Evolutionary conservation across 2,329 filamentous ascomycete species (phyloP), one percentile per base, ranked within the genome.

Genomic region (Erysiphe pulchra): DNA sequence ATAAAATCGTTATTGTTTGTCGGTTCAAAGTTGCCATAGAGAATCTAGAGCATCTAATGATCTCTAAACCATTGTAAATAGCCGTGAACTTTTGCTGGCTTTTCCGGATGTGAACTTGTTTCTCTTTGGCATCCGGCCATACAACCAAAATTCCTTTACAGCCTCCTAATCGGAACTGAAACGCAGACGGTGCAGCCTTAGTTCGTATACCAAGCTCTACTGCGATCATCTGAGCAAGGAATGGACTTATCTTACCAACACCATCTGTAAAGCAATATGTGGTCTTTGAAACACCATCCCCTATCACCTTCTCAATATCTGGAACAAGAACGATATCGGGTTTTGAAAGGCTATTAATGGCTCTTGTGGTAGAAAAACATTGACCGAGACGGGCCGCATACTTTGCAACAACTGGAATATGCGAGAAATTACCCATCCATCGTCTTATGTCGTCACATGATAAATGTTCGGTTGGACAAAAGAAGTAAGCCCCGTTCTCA

Each of bases 401-500:
- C 55, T 92, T 94, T 30, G 87, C 86, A n/a, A 92, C 71, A 24
- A 80, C 71, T 46, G 69, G 73, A 59, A 94, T 94, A 50, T 84
- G 72, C 13, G 67, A 68, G 54, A 98, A 92, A 13, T 79, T 64
- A 0, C 90, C 90, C 79, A 95, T 92, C 73, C 80, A 86, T 31
- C 66, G 60, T 4, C 87, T 78, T 47, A 98, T 94, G 44, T 77
- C 68, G 16, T 79, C 70, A 45, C 83, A 83, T 1, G 73, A 78
- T 8, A 81, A 57, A 46, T 73, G 65, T 0, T 71, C 64, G 0
- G 73, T 75, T 0, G 80, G 71, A 4, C 82, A 79, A 59, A 95
- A 95, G 61, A 98, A 94, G 56, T 90, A 95, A 0, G 83, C 86
- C 0, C 86, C 81, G 52, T 87, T 77, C 56, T 95, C 86, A 45